A percentile compares a stretch with the other conserved stretches of the same genome.
phyloP scores from a whole-genome alignment of 1,284 basidiomycete species.

The Ganoderma lingzhi region DNA sequence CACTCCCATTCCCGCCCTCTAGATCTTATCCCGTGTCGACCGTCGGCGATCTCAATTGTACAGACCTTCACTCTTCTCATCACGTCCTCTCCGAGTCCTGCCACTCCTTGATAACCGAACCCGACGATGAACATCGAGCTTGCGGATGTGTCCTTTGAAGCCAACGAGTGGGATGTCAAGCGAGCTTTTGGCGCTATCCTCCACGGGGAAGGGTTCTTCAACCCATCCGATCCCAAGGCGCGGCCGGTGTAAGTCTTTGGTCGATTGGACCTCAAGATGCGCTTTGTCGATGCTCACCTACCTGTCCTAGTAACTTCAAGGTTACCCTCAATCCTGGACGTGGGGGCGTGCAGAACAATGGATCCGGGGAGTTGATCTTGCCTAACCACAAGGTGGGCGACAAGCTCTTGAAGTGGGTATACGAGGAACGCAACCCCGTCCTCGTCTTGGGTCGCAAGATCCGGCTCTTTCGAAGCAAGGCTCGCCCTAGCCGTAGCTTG shows the following conservation, averaged over 20 bases:
- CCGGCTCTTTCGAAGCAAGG: constrained; percentile 34
- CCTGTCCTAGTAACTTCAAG: constrained; percentile 56
- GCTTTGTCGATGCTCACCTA: not conserved
- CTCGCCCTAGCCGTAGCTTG: constrained; percentile 26
- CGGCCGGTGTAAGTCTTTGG: constrained; percentile 41
- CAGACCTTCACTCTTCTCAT: not conserved
- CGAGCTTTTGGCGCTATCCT: constrained; percentile 60
- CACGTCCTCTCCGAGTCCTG: not conserved
- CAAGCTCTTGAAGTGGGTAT: constrained; percentile 56
- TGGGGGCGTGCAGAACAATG: constrained; percentile 64
- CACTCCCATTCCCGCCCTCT: constrained; percentile 2
- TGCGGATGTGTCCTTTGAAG: constrained; percentile 52
- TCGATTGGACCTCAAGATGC: too few species aligned
- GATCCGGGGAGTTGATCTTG: constrained; percentile 60
- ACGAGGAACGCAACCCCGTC: constrained; percentile 45
- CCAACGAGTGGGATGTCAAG: constrained; percentile 64
- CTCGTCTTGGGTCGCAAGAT: constrained; percentile 47
- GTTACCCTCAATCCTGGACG: constrained; percentile 58
- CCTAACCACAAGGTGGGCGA: constrained; percentile 51
- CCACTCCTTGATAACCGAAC: not conserved
- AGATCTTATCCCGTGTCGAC: not conserved
- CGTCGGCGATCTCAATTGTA: not conserved
- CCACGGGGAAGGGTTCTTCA: constrained; percentile 59
- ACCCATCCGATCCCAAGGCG: constrained; percentile 44
- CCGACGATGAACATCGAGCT: constrained; percentile 58